Evolutionary conservation across 805 yeast genomes (phyloP).

Genomic region (Naumovozyma castellii): DNA sequence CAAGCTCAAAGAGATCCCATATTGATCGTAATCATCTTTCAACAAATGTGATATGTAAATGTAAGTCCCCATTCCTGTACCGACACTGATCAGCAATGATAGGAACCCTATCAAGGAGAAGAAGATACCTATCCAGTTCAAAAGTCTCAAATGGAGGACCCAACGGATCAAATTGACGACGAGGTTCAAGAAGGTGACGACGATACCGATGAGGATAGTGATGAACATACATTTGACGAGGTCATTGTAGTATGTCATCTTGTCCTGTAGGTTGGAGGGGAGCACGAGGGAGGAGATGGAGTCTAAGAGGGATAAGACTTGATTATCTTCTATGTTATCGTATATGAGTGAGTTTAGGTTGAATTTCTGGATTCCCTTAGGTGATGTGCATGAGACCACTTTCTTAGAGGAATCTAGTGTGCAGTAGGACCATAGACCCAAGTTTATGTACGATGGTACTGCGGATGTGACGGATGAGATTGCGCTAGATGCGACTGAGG

Average conservation of each 20-base stretch:
- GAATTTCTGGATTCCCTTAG: conserved; percentile 24
- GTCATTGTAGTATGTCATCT: conserved; percentile 36
- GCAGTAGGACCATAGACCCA: conserved; percentile 63
- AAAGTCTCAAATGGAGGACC: conserved; percentile 37
- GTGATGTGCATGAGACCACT: conserved; percentile 22
- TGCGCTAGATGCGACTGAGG: conserved; percentile 11
- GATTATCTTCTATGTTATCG: conserved; percentile 25
- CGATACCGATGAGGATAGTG: conserved; percentile 42
- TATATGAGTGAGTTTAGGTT: conserved; percentile 16
- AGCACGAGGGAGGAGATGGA: conserved; percentile 32
- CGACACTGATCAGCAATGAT: conserved; percentile 38
- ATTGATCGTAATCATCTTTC: conserved; percentile 37
- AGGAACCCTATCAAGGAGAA: conserved; percentile 35
- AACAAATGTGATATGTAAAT: conserved; percentile 40
- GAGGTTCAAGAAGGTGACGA: conserved; percentile 33
- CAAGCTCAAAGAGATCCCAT: conserved; percentile 48
- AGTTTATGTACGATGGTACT: conserved; percentile 37
- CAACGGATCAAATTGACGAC: conserved; percentile 28
- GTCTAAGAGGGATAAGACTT: conserved; percentile 11
- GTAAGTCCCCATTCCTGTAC: conserved; percentile 56
- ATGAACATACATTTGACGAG: conserved; percentile 53
- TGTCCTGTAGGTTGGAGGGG: conserved; percentile 45
- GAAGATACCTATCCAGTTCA: conserved; percentile 40
- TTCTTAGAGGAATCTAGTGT: conserved; percentile 28
- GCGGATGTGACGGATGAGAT: conserved; percentile 10